A percentile compares a stretch with the other conserved stretches of the same genome.
Conservation (phyloP, 2,329 filamentous ascomycete species). For the Ophiostoma triangulosporum region DNA sequence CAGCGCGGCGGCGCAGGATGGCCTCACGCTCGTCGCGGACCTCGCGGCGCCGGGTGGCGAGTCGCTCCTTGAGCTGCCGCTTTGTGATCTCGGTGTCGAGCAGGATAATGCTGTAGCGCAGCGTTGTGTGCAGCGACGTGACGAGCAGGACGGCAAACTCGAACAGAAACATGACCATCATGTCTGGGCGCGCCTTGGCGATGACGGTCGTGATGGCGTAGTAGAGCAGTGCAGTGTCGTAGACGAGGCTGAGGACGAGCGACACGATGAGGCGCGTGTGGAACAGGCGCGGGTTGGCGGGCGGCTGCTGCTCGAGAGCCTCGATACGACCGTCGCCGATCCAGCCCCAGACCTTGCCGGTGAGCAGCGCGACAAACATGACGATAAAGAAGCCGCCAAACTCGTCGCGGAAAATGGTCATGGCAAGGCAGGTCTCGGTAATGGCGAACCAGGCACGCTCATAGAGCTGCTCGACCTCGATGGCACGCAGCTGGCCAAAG, state of each 20-base stretch:
- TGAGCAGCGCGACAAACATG: slow-evolving; percentile 89
- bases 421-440: slow-evolving; percentile 89
- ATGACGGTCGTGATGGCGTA: slow-evolving; percentile 77
- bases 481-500: slow-evolving; percentile 78
- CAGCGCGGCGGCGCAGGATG: slow-evolving; percentile 35
- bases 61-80: slow-evolving; percentile 56
- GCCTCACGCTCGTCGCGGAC: slow-evolving; percentile 45
- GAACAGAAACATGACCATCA: slow-evolving; percentile 99
- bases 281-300: slow-evolving; percentile 75
- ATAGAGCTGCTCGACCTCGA: slow-evolving; percentile 93
- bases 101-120: slow-evolving; percentile 67
- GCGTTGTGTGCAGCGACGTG: slow-evolving; percentile 63
- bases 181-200: slow-evolving; percentile 78
- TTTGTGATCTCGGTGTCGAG: slow-evolving; percentile 63
- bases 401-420: slow-evolving; percentile 96
- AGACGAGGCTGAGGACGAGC: slow-evolving; percentile 62
- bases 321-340: slow-evolving; percentile 92
- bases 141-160: slow-evolving; percentile 84
- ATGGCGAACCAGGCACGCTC: slow-evolving; percentile 98
- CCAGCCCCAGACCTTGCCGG: slow-evolving; percentile 97
- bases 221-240: slow-evolving; percentile 65
- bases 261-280: slow-evolving; percentile 71
- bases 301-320: slow-evolving; percentile 87
- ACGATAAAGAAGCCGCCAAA: slow-evolving; percentile 88
- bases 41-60: slow-evolving; percentile 55